A percentile compares a stretch with the other conserved stretches of the same genome.
Conservation (phyloP, 176 grass and related monocot genomes). For the Hordeum vulgare region MorexV3_pseudomolecules_assembly NC_058521.1:599045940-599046439, state of each 20-base stretch:
- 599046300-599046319: not conserved
- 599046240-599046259: not conserved
- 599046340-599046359: not conserved
- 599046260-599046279: constrained; percentile 31
- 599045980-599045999: not conserved
- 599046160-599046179: not conserved
- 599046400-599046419: too few relatives aligned
- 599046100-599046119: too few relatives aligned
- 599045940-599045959: constrained; percentile 14
- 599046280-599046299: constrained; percentile 18
- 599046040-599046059: not conserved
- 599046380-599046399: too few relatives aligned
- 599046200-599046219: constrained; percentile 7
- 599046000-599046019: not conserved
- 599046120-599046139: not conserved
- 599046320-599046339: not conserved
- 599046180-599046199: constrained; percentile 23
- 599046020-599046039: not conserved
- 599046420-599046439: too few relatives aligned
- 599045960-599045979: not conserved
- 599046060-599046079: not conserved
- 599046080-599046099: not conserved
- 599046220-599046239: not conserved
- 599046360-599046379: too few relatives aligned
- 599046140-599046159: not conserved